Evolutionary conservation across 2,329 filamentous ascomycete genomes (phyloP), one percentile per base, ranked within the genome.

Genomic region (Paracamarosporium sp.): DNA sequence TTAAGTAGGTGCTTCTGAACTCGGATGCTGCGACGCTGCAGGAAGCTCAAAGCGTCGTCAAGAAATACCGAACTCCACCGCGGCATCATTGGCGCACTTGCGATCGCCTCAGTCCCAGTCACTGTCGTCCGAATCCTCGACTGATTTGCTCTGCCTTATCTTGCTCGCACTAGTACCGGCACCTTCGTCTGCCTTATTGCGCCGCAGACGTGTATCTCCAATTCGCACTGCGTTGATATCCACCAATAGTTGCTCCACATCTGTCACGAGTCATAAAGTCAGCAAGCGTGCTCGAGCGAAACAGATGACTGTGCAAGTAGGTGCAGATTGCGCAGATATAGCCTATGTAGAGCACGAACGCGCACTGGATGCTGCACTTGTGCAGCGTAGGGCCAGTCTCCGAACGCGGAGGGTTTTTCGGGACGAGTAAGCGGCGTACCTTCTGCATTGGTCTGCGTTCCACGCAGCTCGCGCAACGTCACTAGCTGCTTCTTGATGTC

Each of bases 401-500:
- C 17, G 27, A n/a, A 41, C 5, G 28, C 28, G 36, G 33, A 28
- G 24, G 22, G 45, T 36, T 20, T 55, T 30, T 57, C 45, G 33
- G 25, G 35, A 6, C 9, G 27, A 56, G 44, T 46, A 55, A 43
- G 20, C 27, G 46, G 54, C 66, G 53, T 61, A 69, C 68, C 68
- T 58, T 61, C 55, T 40, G 55, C 65, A 22, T 51, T 69, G 6
- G 74, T 76, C 40, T 65, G 63, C 33, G 63, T 60, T 4, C 95
- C 95, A 9, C 88, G 87, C 44, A 98, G 78, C 52, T 92, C 91
- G 68, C 86, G 85, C 63, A 99, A 79, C 4, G 94, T 98, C n/a
- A 99, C 90, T 50, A 97, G 80, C 78, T 99, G 95, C 80, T 88
- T 92, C 74, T 88, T 88, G 64, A 99, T 97, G 73, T 99, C 92